A percentile compares a stretch with the other conserved stretches of the same genome.
phyloP scores from a whole-genome alignment of 106 monocot species.

The Platanthera zijinensis region DNA sequence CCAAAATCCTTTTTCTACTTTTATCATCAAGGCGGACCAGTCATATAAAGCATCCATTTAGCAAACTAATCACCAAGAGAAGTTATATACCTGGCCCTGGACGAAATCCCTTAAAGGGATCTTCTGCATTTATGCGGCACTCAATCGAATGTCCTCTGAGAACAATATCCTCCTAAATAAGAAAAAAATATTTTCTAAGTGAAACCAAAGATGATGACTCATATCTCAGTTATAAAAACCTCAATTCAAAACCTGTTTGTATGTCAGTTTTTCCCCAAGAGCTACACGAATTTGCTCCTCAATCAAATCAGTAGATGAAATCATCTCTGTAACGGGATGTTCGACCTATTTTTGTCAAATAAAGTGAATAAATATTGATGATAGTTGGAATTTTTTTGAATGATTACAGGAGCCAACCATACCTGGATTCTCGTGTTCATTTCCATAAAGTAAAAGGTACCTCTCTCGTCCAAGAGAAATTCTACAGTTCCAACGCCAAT shows the following conservation, averaged over 20 bases:
- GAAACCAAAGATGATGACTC: neutral
- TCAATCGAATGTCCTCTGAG: slow-evolving; percentile 96
- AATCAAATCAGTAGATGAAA: slow-evolving; percentile 90
- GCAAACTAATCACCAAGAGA: neutral
- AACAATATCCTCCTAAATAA: slow-evolving; percentile 81
- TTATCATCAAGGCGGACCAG: neutral
- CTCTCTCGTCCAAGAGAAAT: slow-evolving; percentile 90
- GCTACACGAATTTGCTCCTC: slow-evolving; percentile 91
- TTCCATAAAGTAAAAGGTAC: slow-evolving; percentile 90
- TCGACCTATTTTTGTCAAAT: slow-evolving; percentile 57
- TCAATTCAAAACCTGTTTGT: slow-evolving; percentile 53
- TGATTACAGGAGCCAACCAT: neutral
- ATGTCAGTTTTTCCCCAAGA: slow-evolving; percentile 71
- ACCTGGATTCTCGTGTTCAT: slow-evolving; percentile 99
- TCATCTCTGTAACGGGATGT: slow-evolving; percentile 97
- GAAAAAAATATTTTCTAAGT: neutral
- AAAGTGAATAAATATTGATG: neutral
- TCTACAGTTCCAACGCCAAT: slow-evolving; percentile 95
- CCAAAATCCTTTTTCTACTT: too few relatives aligned
- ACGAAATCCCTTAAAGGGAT: slow-evolving; percentile 92
- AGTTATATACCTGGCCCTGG: slow-evolving; percentile 74
- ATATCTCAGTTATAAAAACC: neutral
- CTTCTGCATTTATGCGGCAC: slow-evolving; percentile 95
- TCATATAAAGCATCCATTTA: neutral
- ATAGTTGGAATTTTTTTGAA: neutral